These are phyloP conservation scores for Priceomyces carsonii DNA, from an alignment of 805 yeast genomes.

Conservation along the genomic window DNA sequence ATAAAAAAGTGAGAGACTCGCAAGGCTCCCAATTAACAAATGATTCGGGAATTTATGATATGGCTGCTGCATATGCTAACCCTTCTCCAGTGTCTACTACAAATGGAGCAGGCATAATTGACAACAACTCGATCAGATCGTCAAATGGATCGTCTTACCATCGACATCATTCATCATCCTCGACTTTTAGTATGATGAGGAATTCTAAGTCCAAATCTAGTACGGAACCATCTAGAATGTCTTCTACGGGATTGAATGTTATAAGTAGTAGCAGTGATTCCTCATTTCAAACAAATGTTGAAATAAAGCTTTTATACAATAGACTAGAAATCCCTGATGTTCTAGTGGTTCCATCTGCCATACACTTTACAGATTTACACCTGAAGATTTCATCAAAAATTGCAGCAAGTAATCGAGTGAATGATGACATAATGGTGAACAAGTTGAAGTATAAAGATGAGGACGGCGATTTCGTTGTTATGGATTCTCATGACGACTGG, in stretches of 20 bases:
- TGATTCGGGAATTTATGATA: conserved; percentile 26
- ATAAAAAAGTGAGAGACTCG: conserved; percentile 36
- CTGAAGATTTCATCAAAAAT: conserved; percentile 57
- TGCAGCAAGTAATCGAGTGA: conserved; percentile 51
- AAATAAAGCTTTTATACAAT: conserved; percentile 34
- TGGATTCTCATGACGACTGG: conserved; percentile 89
- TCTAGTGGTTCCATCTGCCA: conserved; percentile 26
- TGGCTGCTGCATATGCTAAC: conserved; percentile 17
- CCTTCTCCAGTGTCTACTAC: conserved; percentile 11
- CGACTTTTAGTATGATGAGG: conserved; percentile 46
- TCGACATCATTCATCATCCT: conserved; percentile 43
- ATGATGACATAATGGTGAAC: conserved; percentile 49
- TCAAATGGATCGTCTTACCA: conserved; percentile 31
- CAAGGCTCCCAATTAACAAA: conserved; percentile 27
- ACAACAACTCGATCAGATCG: conserved; percentile 22
- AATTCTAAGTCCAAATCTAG: conserved; percentile 24
- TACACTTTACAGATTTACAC: conserved; percentile 54
- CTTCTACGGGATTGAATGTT: conserved; percentile 8
- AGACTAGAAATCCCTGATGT: conserved; percentile 27
- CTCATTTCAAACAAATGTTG: conserved; percentile 7
- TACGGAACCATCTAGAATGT: conserved; percentile 14
- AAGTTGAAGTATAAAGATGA: conserved; percentile 86
- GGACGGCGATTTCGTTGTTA: conserved; percentile 89
- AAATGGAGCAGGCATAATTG: conserved; percentile 7
- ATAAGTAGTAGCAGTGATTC: conserved; percentile 8